phyloP scores from a whole-genome alignment of 2,329 filamentous ascomycete genomes.

The Nemania serpens region DNA sequence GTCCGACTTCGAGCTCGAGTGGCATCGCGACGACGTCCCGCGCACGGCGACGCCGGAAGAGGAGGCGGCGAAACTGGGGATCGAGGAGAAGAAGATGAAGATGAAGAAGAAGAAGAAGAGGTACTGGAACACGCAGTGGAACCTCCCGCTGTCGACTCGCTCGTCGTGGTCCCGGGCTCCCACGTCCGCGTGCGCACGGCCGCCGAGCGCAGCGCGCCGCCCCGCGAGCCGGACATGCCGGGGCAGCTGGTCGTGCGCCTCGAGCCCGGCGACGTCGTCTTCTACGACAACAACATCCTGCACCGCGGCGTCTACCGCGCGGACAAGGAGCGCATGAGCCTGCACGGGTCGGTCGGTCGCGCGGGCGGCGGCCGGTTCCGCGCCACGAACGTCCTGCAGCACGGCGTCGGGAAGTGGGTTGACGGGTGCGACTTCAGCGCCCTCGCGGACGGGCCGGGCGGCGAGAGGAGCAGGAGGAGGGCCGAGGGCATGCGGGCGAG shows the following conservation, averaged over 20 bases:
- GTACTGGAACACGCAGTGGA: slow-evolving; percentile 82
- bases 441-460: slow-evolving; percentile 38
- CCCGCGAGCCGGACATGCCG: slow-evolving; percentile 65
- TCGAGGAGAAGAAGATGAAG: slow-evolving; percentile 44
- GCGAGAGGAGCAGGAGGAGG: slow-evolving; percentile 49
- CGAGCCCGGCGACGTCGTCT: slow-evolving; percentile 76
- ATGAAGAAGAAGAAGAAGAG: slow-evolving; percentile 6
- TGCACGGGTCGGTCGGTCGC: slow-evolving; percentile 74
- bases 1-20: slow-evolving; percentile 72
- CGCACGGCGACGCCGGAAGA: slow-evolving; percentile 67
- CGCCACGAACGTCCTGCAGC: slow-evolving; percentile 75
- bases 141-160: slow-evolving; percentile 73
- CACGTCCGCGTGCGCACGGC: slow-evolving; percentile 74
- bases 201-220: slow-evolving; percentile 68
- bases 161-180: slow-evolving; percentile 78
- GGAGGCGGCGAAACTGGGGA: slow-evolving; percentile 63
- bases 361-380: slow-evolving; percentile 57
- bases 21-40: slow-evolving; percentile 85
- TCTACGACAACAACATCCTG: slow-evolving; percentile 90
- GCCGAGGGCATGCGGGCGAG: slow-evolving; percentile 68
- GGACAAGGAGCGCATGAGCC: slow-evolving; percentile 65
- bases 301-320: slow-evolving; percentile 70
- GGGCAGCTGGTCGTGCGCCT: slow-evolving; percentile 69
- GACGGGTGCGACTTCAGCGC: slow-evolving; percentile 59
- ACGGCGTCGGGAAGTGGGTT: slow-evolving; percentile 72